Evolutionary conservation across 2,329 filamentous ascomycete species (phyloP).

Genomic region (Colletotrichum theobromicola): DNA sequence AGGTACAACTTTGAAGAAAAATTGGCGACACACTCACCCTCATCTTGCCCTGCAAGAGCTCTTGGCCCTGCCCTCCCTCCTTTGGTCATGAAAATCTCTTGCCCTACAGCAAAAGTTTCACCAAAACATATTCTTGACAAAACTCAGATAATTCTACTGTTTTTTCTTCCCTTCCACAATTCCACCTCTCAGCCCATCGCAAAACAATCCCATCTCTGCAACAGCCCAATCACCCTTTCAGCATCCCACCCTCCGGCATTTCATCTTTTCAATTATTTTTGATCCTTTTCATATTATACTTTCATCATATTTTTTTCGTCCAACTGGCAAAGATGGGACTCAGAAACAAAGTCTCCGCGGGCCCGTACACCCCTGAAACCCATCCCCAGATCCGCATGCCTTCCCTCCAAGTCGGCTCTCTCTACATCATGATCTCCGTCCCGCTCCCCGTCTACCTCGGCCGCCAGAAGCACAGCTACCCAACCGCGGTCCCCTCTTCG

Average conservation of each 20-base stretch:
- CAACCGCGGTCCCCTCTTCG: neutral
- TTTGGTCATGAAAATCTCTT: neutral
- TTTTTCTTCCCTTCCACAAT: accelerated
- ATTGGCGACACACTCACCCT: neutral
- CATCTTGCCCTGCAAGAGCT: neutral
- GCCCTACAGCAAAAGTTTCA: accelerated
- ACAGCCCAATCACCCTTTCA: neutral
- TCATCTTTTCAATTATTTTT: neutral
- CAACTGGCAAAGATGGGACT: neutral
- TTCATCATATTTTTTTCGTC: neutral
- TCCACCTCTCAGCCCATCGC: accelerated
- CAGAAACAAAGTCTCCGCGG: neutral
- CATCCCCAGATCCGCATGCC: neutral
- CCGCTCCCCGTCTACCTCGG: slow-evolving; percentile 13
- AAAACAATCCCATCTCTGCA: neutral
- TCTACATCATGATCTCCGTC: slow-evolving; percentile 22
- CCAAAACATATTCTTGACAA: accelerated
- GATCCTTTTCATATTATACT: neutral
- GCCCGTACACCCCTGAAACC: slow-evolving; percentile 1
- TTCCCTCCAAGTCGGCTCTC: slow-evolving; percentile 3
- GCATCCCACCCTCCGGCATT: neutral
- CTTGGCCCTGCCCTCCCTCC: neutral
- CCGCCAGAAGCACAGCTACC: neutral
- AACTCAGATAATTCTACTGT: accelerated
- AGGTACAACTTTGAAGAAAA: neutral